Evolutionary conservation across 2,329 filamentous ascomycete genomes (phyloP).

Genomic region (Beauveria rudraprayagi): DNA sequence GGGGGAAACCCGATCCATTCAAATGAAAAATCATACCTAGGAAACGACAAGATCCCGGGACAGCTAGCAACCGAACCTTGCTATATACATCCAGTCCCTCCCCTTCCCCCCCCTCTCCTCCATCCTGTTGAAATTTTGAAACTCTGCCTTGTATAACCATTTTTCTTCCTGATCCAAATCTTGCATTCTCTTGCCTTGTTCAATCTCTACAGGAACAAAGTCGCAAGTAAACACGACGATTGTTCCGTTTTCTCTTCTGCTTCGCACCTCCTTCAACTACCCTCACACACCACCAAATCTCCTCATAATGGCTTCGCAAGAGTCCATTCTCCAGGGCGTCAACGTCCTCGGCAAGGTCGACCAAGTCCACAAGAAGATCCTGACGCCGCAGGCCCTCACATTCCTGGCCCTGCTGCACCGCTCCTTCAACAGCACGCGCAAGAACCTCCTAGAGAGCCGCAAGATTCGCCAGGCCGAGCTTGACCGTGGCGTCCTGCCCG

Average conservation of each 20-base stretch:
- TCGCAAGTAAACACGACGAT: no score
- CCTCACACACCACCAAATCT: neutral
- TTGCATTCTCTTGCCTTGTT: neutral
- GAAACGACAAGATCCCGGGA: slow-evolving; percentile 8
- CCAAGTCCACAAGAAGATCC: slow-evolving; percentile 77
- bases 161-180: neutral
- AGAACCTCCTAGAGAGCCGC: slow-evolving; percentile 80
- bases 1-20: slow-evolving; percentile 14
- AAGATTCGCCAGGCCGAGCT: slow-evolving; percentile 83
- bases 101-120: neutral
- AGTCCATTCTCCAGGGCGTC: slow-evolving; percentile 79
- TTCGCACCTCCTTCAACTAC: neutral
- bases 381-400: slow-evolving; percentile 80
- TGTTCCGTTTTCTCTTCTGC: neutral
- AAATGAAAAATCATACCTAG: slow-evolving; percentile 3
- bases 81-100: slow-evolving; percentile 5
- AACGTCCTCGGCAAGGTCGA: slow-evolving; percentile 73
- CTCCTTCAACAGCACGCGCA: slow-evolving; percentile 85
- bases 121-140: neutral
- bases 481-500: slow-evolving; percentile 78
- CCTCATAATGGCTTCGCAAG: slow-evolving; percentile 46
- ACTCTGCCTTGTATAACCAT: neutral
- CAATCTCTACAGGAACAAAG: neutral
- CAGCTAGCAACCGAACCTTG: neutral
- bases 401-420: slow-evolving; percentile 93